Base-by-base conservation (phyloP, 768 basidiomycete genomes). In the Crassisporium funariophilum region DNA sequence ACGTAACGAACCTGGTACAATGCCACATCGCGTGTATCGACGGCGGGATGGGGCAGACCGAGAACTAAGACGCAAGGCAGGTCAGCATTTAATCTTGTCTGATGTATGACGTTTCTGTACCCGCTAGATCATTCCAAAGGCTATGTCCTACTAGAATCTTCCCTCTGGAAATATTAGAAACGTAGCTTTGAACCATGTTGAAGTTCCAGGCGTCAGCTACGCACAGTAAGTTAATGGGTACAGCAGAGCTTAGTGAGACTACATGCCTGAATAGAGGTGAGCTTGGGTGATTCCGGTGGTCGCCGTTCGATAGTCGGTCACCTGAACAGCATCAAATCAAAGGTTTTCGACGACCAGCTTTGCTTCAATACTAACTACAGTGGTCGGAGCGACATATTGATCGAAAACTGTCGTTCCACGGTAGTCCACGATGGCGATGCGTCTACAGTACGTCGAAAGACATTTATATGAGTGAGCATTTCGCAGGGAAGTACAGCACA, bases 91-190 rank as follows among this genome's bases (percentile, higher is more conserved):
- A n/a, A 29, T 27, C 36, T 44, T 41, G 40, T 33, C 35, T 19
- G n/a, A 22, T 17, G 25, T 25, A 40, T 52, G 53, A 42, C 50
- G 51, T 46, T 54, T 25, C 59, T 69, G 41, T 64, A 86, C 88
- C 88, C 39, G 87, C 86, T 22, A 91, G 76, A 59, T 91, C 89
- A 52, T 84, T 79, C 88, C 88, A 92, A 12, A 91, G 71, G 59
- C 79, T 73, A 64, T 92, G 86, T 15, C 90, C 89, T 20, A 92
- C 79, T 38, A 91, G 64, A 29, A 86, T 72, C 62, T 86, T 88
- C 43, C 79, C 84, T 59, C 80, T 78, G 55, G 91, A 78, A 50
- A 84, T 64, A 44, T 74, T 78, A 1, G 86, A 83, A 31, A 89
- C 79, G 24, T 73, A 66, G 53, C 76, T 78, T 58, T 91, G 90